Percentiles rank a stretch among this genome's conserved stretches.
Conservation (phyloP, 306 rosid genomes). For the Canavalia ensiformis region DNA sequence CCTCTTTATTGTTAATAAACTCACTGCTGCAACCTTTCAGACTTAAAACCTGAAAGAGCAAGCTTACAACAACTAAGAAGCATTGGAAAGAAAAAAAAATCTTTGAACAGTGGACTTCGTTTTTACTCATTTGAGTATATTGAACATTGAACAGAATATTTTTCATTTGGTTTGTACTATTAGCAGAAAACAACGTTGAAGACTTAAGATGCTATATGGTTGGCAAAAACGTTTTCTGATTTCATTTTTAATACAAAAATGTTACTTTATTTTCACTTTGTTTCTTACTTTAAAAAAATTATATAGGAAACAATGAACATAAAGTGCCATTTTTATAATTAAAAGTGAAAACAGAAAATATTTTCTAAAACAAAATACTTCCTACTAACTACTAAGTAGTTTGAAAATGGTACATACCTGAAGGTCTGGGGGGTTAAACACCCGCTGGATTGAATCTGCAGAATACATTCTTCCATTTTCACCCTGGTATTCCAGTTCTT, state of each 20-base stretch:
- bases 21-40: conserved; percentile 21
- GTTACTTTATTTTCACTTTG: too few relatives aligned
- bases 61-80: not conserved
- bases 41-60: not conserved
- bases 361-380: too few relatives aligned
- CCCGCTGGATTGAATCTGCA: conserved; percentile 68
- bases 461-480: conserved; percentile 78
- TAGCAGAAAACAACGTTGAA: not conserved
- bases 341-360: too few relatives aligned
- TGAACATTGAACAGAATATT: conserved; percentile 20
- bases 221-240: too few relatives aligned
- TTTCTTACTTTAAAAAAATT: too few relatives aligned
- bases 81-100: not conserved
- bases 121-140: conserved; percentile 7
- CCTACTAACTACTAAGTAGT: not conserved
- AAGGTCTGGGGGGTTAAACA: conserved; percentile 80
- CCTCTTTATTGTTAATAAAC: conserved; percentile 11
- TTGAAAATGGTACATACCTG: conserved; percentile 66
- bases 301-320: too few relatives aligned
- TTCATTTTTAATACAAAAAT: too few relatives aligned
- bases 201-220: too few relatives aligned
- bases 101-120: not conserved
- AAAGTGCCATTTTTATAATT: too few relatives aligned
- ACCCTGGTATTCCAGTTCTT: conserved; percentile 81
- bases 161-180: conserved; percentile 24